These are phyloP conservation scores for Trypanosoma rangeli DNA, from an alignment of 208 protist genomes.

Conservation along the genomic window DNA sequence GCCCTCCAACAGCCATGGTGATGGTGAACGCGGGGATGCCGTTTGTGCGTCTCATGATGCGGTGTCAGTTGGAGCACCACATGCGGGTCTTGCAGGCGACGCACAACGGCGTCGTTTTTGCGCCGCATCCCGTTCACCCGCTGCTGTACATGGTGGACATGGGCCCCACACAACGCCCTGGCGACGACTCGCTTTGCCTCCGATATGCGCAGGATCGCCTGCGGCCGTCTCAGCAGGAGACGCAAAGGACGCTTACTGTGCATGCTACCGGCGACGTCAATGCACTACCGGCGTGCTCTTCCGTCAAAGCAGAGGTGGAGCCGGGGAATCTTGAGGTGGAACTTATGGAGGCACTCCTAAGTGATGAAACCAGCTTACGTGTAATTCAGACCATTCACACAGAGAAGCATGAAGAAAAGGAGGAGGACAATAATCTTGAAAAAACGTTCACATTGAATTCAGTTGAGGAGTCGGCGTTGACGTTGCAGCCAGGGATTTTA, in stretches of 20 bases:
- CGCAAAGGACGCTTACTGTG: neutral
- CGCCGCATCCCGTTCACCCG: conserved; percentile 31
- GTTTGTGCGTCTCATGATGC: conserved; percentile 58
- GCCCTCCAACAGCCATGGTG: conserved; percentile 45
- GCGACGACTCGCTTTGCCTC: conserved; percentile 31
- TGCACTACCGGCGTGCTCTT: neutral
- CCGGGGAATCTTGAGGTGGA: neutral
- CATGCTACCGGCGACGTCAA: neutral
- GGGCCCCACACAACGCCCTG: conserved; percentile 46
- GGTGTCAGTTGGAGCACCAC: conserved; percentile 63
- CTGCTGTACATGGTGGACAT: conserved; percentile 38
- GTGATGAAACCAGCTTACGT: neutral
- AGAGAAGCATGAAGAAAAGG: neutral
- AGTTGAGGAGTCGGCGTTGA: neutral
- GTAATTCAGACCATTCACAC: neutral
- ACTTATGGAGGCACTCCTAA: conserved; percentile 14
- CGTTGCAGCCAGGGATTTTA: neutral
- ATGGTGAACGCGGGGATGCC: conserved; percentile 51
- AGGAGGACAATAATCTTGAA: neutral
- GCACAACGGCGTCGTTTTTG: conserved; percentile 29
- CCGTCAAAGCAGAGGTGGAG: neutral
- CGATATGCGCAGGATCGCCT: conserved; percentile 40
- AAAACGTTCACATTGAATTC: neutral
- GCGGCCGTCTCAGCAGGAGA: conserved; percentile 23
- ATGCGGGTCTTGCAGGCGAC: neutral